Evolutionary conservation across 352 stramenopile species (phyloP).

Genomic region (Pythium oligandrum): DNA sequence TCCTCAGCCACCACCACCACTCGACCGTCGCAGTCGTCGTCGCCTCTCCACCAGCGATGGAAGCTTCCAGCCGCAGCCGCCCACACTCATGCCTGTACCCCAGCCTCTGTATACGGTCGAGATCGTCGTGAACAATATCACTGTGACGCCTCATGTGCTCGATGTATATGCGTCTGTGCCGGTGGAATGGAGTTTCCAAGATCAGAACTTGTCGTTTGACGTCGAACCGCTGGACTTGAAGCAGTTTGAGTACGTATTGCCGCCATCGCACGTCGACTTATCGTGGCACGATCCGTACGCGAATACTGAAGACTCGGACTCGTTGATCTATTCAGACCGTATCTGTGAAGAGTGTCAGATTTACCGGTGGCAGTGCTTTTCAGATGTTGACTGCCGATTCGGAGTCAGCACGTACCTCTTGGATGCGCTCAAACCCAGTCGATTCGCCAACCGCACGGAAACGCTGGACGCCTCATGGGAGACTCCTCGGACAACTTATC

Average conservation of each 20-base stretch:
- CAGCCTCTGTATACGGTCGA: conserved; percentile 2
- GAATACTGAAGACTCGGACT: conserved; percentile 12
- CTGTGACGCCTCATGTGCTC: conserved; percentile 3
- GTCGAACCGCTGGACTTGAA: conserved; percentile 25
- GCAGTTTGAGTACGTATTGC: conserved; percentile 37
- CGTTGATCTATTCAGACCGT: not conserved
- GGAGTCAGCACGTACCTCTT: conserved; percentile 29
- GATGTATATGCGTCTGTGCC: not conserved
- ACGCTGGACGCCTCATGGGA: not conserved
- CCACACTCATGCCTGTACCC: not conserved
- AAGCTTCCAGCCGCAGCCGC: not conserved
- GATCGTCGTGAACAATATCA: conserved; percentile 11
- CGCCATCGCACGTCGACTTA: conserved; percentile 26
- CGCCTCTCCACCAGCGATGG: not conserved
- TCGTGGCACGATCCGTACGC: conserved; percentile 23
- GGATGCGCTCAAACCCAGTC: conserved; percentile 9
- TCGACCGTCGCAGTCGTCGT: not conserved
- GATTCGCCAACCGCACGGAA: not conserved
- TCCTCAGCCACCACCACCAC: too few species aligned
- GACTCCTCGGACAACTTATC: not conserved
- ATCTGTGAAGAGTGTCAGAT: conserved; percentile 16
- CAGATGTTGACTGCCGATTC: conserved; percentile 29
- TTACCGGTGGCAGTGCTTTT: conserved; percentile 17
- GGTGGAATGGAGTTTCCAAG: not conserved
- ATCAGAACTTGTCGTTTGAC: conserved; percentile 9